Percentiles rank a stretch among this genome's conserved stretches.
Conservation (phyloP, 768 basidiomycete genomes). For the Tylopilus sp. region DNA sequence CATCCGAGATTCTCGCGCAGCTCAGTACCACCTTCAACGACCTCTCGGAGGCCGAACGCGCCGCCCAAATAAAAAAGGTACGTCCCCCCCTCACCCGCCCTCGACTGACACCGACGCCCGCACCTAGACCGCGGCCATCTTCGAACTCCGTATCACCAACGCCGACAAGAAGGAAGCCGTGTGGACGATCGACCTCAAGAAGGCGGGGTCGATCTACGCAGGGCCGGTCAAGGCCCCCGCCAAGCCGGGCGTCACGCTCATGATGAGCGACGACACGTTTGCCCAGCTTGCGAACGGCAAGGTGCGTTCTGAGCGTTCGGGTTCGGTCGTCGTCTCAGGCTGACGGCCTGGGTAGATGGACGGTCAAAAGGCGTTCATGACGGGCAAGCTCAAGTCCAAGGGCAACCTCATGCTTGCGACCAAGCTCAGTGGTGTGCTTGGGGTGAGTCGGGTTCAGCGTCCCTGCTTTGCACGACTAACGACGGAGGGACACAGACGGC, state of each 20-base stretch:
- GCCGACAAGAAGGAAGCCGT: constrained; percentile 61
- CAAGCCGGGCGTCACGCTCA: constrained; percentile 81
- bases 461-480: background rate
- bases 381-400: constrained; percentile 87
- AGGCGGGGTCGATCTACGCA: constrained; percentile 71
- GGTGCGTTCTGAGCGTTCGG: constrained; percentile 45
- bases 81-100: background rate
- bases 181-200: constrained; percentile 96
- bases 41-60: constrained; percentile 60
- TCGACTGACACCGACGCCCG: background rate
- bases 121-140: constrained; percentile 77
- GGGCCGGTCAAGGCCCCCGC: constrained; percentile 46
- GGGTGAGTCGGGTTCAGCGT: constrained; percentile 41
- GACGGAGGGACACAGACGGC: constrained; percentile 22
- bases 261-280: constrained; percentile 75
- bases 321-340: background rate
- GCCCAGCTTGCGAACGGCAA: constrained; percentile 69
- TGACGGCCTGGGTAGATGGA: constrained; percentile 49
- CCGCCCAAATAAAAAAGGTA: constrained; percentile 72
- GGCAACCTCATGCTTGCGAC: constrained; percentile 94
- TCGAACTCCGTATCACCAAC: constrained; percentile 81
- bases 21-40: constrained; percentile 51
- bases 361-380: constrained; percentile 96
- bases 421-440: constrained; percentile 81
- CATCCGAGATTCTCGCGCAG: constrained; percentile 60